Percentiles rank a stretch among this genome's conserved stretches.
Evolutionary conservation across 345 rosid genomes (phyloP).

Genomic region (Geranium brycei): DNA sequence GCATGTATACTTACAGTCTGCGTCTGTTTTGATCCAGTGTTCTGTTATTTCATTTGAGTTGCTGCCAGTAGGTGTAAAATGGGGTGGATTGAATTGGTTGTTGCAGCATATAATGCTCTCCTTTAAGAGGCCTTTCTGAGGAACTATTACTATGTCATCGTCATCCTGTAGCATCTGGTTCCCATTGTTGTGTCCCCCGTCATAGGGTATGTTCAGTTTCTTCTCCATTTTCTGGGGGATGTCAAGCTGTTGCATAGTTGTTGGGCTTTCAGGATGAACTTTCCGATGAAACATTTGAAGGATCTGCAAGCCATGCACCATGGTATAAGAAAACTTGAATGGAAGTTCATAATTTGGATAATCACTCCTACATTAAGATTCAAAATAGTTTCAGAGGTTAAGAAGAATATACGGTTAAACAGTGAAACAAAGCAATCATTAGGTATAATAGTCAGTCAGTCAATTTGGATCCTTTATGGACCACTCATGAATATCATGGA

Average conservation of each 20-base stretch:
- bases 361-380: neutral
- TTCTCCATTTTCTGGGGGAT: conserved; percentile 27
- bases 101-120: conserved; percentile 20
- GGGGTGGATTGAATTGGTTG: conserved; percentile 36
- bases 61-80: conserved; percentile 20
- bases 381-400: neutral
- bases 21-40: conserved; percentile 75
- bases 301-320: conserved; percentile 29
- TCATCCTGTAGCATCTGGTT: conserved; percentile 23
- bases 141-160: conserved; percentile 24
- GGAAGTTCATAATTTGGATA: neutral
- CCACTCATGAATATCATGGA: neutral
- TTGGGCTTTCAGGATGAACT: conserved; percentile 65
- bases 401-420: too few relatives aligned
- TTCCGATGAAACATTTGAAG: conserved; percentile 67
- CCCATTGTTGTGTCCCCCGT: conserved; percentile 22
- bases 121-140: conserved; percentile 20
- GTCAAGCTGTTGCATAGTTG: conserved; percentile 21
- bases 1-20: conserved; percentile 52
- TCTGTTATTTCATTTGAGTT: conserved; percentile 58
- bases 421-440: neutral
- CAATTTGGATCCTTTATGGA: neutral
- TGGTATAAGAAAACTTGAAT: neutral
- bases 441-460: neutral
- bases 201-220: conserved; percentile 17